Evolutionary conservation across 306 rosid genomes (phyloP), one percentile per base, ranked within the genome.

Genomic region (Dryas octopetala): DNA sequence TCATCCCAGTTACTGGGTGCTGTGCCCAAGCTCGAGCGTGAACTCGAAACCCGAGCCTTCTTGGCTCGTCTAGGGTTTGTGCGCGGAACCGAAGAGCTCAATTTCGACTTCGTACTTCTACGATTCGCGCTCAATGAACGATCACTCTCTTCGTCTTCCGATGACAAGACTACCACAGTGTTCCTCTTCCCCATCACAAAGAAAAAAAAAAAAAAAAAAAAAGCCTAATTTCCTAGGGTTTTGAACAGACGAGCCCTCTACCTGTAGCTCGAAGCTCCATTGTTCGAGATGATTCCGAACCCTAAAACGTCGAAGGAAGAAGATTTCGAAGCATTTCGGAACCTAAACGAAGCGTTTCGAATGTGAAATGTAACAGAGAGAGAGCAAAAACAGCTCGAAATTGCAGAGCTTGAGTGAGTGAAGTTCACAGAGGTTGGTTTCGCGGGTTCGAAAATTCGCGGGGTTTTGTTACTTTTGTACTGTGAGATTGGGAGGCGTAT

Each of bases 121-220:
- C 76, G 78, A 51, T 48, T 76, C 9, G 86, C 75, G 79, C 81
- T 74, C 74, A 71, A 48, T 0, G 86, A 87, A 67, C 76, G 87
- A 62, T 66, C 84, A 58, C 38, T 57, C 2, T 83, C 83, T 32
- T 89, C 97, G 7, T 86, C 93, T 1, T 91, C 96, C 13, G 98
- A 95, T 1, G 98, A 95, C 7, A 89, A 58, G 60, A 90, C 66
- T 41, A 89, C 76, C 3, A 84, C 26, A 70, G 68, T 75, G 82
- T 75, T 89, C 76, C 90, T 85, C 88, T 89, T 95, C 80, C 86
- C 80, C 99, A 89, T 90, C 51, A 28, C 68, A 47, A 38, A 65
- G 4, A 45, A 6, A 52, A 4, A 8, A 15, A 44, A 45, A 17
- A 23, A n/a, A n/a, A n/a, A n/a, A 13, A 17, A 75, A 26, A n/a